Evolutionary conservation across 179 eudicot genomes (phyloP).

Genomic region (Amaranthus tricolor): DNA sequence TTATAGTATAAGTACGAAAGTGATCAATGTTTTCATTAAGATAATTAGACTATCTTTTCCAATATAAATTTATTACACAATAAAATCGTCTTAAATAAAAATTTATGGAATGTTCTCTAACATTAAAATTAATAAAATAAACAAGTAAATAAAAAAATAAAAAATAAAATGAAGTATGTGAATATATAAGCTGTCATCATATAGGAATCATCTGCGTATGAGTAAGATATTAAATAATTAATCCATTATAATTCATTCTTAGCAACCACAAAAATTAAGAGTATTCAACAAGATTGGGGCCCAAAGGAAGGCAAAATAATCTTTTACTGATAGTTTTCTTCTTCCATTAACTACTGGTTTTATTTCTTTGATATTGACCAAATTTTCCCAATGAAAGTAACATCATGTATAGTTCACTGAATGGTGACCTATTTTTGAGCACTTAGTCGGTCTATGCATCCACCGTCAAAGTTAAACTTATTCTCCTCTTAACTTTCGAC

Average conservation of each 20-base stretch:
- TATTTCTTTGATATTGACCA: neutral
- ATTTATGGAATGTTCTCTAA: neutral
- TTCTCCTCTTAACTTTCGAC: too few species aligned
- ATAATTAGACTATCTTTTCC: too few species aligned
- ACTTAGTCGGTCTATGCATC: neutral
- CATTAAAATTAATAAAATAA: neutral
- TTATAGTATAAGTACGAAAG: too few species aligned
- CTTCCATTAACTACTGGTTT: neutral
- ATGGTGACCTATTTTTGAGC: neutral
- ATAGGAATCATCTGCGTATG: neutral
- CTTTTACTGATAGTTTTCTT: conserved; percentile 1
- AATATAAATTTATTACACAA: too few species aligned
- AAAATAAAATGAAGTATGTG: neutral
- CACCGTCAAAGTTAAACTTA: too few species aligned
- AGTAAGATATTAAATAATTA: neutral
- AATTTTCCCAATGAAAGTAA: conserved; percentile 3
- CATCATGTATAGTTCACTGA: neutral
- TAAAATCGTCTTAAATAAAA: too few species aligned
- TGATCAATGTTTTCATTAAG: too few species aligned
- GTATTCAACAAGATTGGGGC: conserved; percentile 2
- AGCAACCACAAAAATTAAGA: conserved; percentile 1
- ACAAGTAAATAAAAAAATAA: too few species aligned
- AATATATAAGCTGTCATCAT: neutral
- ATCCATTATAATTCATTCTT: neutral
- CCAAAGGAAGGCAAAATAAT: neutral